Evolutionary conservation across 305 asterid genomes (phyloP).

Genomic region (Euphrasia arctica): DNA sequence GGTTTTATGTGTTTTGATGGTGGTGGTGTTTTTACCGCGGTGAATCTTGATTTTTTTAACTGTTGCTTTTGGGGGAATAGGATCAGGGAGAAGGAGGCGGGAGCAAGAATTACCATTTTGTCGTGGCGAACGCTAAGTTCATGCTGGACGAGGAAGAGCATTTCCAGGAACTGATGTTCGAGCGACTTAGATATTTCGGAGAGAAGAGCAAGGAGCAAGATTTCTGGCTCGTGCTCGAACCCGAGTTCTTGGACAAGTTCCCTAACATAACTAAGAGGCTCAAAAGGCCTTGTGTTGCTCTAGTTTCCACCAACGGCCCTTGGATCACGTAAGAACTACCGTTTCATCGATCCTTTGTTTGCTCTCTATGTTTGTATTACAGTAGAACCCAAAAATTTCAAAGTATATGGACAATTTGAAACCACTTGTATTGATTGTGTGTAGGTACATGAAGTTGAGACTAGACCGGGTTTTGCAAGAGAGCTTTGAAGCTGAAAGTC

Average conservation of each 20-base stretch:
- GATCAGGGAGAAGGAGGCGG: conserved; percentile 43
- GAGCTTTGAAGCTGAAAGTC: conserved; percentile 65
- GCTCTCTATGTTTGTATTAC: neutral
- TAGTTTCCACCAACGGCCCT: conserved; percentile 81
- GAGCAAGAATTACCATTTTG: conserved; percentile 62
- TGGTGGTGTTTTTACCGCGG: neutral
- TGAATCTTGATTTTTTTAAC: conserved; percentile 26
- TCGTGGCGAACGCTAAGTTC: conserved; percentile 94
- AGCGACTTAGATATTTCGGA: conserved; percentile 58
- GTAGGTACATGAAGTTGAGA: conserved; percentile 66
- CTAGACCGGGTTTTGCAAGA: conserved; percentile 85
- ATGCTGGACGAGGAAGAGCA: conserved; percentile 99
- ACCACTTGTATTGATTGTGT: neutral
- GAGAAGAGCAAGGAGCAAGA: conserved; percentile 77
- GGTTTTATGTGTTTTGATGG: neutral
- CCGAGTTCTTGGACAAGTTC: conserved; percentile 86
- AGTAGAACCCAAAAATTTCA: neutral
- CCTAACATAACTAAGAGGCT: conserved; percentile 71
- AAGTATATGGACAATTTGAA: no score
- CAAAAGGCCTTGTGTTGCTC: conserved; percentile 94
- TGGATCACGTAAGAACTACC: conserved; percentile 73
- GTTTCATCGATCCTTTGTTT: neutral
- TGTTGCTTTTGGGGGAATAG: conserved; percentile 19
- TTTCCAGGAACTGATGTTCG: conserved; percentile 76
- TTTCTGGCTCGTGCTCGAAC: conserved; percentile 97